Base-by-base conservation (phyloP, 768 basidiomycete species). In the Pleurotus tuoliensis region DNA sequence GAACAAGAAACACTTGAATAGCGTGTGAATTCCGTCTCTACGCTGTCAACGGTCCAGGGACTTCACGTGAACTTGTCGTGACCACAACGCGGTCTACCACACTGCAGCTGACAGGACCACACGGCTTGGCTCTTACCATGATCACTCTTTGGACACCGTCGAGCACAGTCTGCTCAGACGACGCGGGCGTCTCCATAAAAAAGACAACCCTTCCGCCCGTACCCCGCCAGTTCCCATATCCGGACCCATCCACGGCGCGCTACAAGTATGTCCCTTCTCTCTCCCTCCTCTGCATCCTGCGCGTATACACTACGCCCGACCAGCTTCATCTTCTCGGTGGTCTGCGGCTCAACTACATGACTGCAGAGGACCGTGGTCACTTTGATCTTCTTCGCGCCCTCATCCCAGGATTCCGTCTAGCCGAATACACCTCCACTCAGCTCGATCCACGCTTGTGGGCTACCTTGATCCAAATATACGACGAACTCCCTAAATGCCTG, bases 361-460 rank as follows among this genome's bases (percentile, higher is more conserved):
- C 61, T 2, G 65, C 71, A 1, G 34, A 55, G 20, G 59, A 63
- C 5, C 51, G 61, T 11, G 38, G 40, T 1, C 61, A 62, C 18
- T 68, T 63, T 47, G 69, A 76, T 53, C 63, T 78, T 46, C 64
- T 79, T n/a, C 68, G 66, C 24, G 72, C 74, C 7, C 69, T 82
- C 44, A 69, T 80, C 25, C 78, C 78, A 3, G 58, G 60, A 11
- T 63, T 63, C 34, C 43, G 58, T 15, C 56, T 25, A 7, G 49
- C 45, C n/a, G 4, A 7, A 24, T 51, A 68, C 45, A 62, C 64
- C 61, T 16, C 69, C 47, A 47, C 64, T 27, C 53, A 59, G 0
- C 65, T 80, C 1, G 81, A 87, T 61, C 86, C 88, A 1, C 71
- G 76, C 9, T 69, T 87, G 12, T 90, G 88, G 87, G 81, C 78